A percentile compares a stretch with the other conserved stretches of the same genome.
Conservation (phyloP, 2,329 filamentous ascomycete species). For the Zymoseptoria brevis region DNA sequence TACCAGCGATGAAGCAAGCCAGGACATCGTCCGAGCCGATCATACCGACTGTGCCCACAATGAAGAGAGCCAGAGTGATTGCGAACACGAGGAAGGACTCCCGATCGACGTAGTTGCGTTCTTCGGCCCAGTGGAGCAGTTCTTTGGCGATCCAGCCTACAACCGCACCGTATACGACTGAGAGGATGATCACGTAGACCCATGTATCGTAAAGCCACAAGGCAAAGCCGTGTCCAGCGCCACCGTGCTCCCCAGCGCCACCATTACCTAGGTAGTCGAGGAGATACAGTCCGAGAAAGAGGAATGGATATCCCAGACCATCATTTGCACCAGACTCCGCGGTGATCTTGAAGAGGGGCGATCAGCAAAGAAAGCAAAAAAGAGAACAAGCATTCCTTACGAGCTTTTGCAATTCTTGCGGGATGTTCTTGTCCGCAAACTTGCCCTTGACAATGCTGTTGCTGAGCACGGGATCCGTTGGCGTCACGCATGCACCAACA, state of each 20-base stretch:
- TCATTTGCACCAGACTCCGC: conserved; percentile 81
- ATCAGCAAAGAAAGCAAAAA: neutral
- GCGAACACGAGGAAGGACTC: conserved; percentile 85
- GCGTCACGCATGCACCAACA: conserved; percentile 80
- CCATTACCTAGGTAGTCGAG: conserved; percentile 64
- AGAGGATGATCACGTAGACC: conserved; percentile 74
- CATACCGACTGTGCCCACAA: conserved; percentile 78
- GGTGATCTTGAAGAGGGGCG: conserved; percentile 28
- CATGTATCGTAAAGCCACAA: conserved; percentile 81
- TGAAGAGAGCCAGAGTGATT: conserved; percentile 76
- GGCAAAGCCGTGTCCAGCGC: conserved; percentile 59
- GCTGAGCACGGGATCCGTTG: conserved; percentile 79
- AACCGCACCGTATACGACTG: conserved; percentile 64
- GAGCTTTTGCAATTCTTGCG: conserved; percentile 67
- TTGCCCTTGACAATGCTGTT: conserved; percentile 90
- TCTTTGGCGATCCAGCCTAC: conserved; percentile 79
- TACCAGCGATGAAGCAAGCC: conserved; percentile 87
- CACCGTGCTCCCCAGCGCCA: conserved; percentile 49
- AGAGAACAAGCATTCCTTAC: neutral
- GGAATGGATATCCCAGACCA: conserved; percentile 78
- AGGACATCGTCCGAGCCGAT: conserved; percentile 84
- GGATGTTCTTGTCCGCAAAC: conserved; percentile 86
- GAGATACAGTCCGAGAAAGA: conserved; percentile 77
- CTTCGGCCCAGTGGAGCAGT: conserved; percentile 74
- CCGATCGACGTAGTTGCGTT: conserved; percentile 71